Evolutionary conservation across 805 yeast species (phyloP), one percentile per base, ranked within the genome.

Genomic region (Wickerhamomyces mucosus): DNA sequence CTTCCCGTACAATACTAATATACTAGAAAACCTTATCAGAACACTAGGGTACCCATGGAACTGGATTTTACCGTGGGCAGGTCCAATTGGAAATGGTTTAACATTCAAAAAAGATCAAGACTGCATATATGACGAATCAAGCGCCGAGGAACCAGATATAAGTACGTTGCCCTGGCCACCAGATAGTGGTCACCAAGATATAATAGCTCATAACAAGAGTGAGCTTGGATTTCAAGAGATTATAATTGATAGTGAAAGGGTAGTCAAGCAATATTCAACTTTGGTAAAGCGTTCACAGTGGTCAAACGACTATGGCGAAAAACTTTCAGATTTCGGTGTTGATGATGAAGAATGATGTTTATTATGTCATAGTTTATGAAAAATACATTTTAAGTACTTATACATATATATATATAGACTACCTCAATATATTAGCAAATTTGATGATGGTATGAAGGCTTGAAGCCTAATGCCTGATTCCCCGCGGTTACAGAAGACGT

Each of bases 151-250:
- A 16, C 72, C 69, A 34, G 81, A 78, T 43, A 69, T 80, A 37
- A 55, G 78, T 32, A 69, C 72, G 1, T 58, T 79, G 24, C 92
- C 95, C 3, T 89, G 96, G 95, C 98, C 98, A 1, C 94, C 95
- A 1, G 94, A 85, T 56, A 86, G 84, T 6, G 76, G 76, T 1
- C 62, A 67, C 42, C 65, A 59, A 31, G 65, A 55, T 23, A 28
- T 31, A 20, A 17, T n/a, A 13, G 20, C 12, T 19, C 8, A 17
- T 27, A 9, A 23, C n/a, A 15, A 30, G 6, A 14, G 4, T 7
- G 13, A 7, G 6, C 13, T 21, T 3, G 28, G 12, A 4, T 15
- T 17, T 8, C 38, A 32, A 12, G n/a, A 30, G 15, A n/a, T 29
- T 11, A 32, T 17, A 22, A 35, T 32, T 21, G 29, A 38, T 20